A percentile compares a stretch with the other conserved stretches of the same genome.
These are phyloP conservation scores for Viridothelium virens DNA, from an alignment of 495 filamentous ascomycete species.

Conservation along the genomic window DNA sequence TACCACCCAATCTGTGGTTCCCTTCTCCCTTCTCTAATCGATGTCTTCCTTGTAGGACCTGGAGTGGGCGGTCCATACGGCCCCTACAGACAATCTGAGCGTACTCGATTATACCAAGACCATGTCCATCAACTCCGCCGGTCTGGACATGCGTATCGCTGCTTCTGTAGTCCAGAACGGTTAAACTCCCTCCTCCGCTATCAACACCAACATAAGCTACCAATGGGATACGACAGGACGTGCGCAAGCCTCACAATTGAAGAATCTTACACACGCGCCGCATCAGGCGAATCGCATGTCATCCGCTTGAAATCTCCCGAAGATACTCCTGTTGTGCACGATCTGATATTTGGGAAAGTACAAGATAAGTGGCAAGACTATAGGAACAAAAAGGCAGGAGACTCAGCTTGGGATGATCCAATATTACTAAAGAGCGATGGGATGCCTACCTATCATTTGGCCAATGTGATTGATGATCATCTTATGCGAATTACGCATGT, in stretches of 20 bases:
- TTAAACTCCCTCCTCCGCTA: constrained; percentile 39
- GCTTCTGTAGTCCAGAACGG: constrained; percentile 75
- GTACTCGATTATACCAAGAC: constrained; percentile 61
- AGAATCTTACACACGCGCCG: constrained; percentile 61
- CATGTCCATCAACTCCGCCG: constrained; percentile 64
- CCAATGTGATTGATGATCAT: constrained; percentile 94
- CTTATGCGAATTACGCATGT: constrained; percentile 93
- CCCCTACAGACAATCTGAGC: constrained; percentile 83
- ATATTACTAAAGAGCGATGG: constrained; percentile 87
- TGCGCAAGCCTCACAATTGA: constrained; percentile 58
- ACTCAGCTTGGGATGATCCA: constrained; percentile 60
- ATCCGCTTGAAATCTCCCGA: constrained; percentile 63
- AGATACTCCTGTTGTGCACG: constrained; percentile 53
- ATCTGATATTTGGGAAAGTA: constrained; percentile 62
- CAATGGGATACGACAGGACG: constrained; percentile 67
- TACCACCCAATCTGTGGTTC: not conserved
- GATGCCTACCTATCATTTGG: constrained; percentile 89
- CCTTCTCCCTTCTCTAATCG: constrained; percentile 1
- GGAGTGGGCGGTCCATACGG: constrained; percentile 69
- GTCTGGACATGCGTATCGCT: constrained; percentile 74
- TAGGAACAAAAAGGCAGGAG: constrained; percentile 38
- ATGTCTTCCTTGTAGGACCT: constrained; percentile 50
- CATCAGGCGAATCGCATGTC: constrained; percentile 63
- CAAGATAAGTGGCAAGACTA: constrained; percentile 42
- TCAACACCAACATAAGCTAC: constrained; percentile 26